Base-by-base conservation (phyloP, 306 rosid genomes). In the Bauhinia variegata region DNA sequence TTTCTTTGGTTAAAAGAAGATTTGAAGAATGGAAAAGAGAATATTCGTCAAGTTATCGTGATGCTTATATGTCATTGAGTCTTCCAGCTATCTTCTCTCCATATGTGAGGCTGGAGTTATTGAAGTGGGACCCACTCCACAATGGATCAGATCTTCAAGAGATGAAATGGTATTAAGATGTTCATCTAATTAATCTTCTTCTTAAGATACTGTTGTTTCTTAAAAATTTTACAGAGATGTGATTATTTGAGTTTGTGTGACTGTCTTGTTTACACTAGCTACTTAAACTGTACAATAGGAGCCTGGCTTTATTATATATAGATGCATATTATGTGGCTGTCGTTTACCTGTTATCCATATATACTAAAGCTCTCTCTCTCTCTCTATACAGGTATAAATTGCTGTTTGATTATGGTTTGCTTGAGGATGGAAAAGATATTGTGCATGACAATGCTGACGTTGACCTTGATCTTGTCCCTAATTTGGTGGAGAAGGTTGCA, bases 81-180 rank as follows among this genome's bases (percentile, higher is more conserved):
- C 85, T 76, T 85, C 95, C 97, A 37, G 60, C 83, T 75, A 75
- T 93, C 76, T 93, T 93, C 83, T 88, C 97, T 72, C 98, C 98
- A 8, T 93, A 87, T 68, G 96, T 89, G 55, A 88, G 96, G 72
- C 80, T 93, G 80, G 98, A 93, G 76, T 97, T 93, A 17, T 74
- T 93, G 85, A 88, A 88, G 78, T 93, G 98, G 97, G 96, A 93
- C 60, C 96, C 98, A 50, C 98, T 93, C 10, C 90, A 28, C 67
- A 89, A 83, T 82, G 90, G 82, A 73, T 67, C 85, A 74, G 97
- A 86, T 72, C 86, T 93, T 82, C 78, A 83, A 51, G 85, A 86
- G 57, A 93, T 93, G 97, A 84, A 80, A 71, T 93, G 98, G 98
- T 93, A 88, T 39, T 53, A 68, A 79, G 18, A 39, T 68, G 57